Evolutionary conservation across 495 filamentous ascomycete species (phyloP).

Genomic region (Penicillium samsonianum): DNA sequence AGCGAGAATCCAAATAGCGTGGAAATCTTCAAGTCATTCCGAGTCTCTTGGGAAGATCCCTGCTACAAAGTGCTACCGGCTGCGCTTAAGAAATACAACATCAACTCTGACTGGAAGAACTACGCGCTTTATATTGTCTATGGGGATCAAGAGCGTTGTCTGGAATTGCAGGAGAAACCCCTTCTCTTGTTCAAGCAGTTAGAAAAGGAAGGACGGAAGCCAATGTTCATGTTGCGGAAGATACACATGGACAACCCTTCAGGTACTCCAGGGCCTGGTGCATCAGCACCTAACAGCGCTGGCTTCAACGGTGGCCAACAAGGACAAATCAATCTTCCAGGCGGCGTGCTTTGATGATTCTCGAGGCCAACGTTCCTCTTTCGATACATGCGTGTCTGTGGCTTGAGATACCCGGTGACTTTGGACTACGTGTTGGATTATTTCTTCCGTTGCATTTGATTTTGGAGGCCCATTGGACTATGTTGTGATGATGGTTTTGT

Average conservation of each 20-base stretch:
- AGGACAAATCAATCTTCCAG: constrained; percentile 47
- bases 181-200: constrained; percentile 96
- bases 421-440: constrained; percentile 22
- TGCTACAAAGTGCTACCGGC: constrained; percentile 97
- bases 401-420: constrained; percentile 36
- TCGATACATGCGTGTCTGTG: constrained; percentile 24
- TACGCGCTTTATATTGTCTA: constrained; percentile 98
- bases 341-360: constrained; percentile 44
- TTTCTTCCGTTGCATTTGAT: constrained; percentile 25
- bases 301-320: constrained; percentile 42
- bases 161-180: constrained; percentile 88
- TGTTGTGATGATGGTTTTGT: neutral
- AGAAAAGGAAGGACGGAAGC: constrained; percentile 93
- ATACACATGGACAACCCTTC: constrained; percentile 36
- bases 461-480: constrained; percentile 1
- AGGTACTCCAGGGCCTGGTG: constrained; percentile 18
- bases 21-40: constrained; percentile 98
- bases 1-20: constrained; percentile 52
- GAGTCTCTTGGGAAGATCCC: constrained; percentile 95
- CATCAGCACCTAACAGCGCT: constrained; percentile 43
- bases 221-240: constrained; percentile 97
- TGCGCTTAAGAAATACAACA: constrained; percentile 96
- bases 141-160: constrained; percentile 92
- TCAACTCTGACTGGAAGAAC: constrained; percentile 93
- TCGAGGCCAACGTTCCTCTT: neutral